These are phyloP conservation scores for Phytophthora sp. DNA, from an alignment of 352 stramenopile species.

Conservation along the genomic window DNA sequence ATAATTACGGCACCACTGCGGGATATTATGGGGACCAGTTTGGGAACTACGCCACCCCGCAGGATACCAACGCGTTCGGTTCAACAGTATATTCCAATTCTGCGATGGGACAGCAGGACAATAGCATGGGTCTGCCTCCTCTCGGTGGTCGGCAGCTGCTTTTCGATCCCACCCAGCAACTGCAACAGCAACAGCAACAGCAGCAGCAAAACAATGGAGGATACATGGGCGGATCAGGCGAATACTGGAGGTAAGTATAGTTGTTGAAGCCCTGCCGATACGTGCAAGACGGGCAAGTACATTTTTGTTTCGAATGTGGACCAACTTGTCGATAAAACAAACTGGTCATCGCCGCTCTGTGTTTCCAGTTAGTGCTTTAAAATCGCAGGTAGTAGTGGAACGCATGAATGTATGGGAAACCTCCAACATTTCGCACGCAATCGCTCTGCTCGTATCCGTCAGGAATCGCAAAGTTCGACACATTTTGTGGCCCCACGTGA, in stretches of 20 bases:
- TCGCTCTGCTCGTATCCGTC: slow-evolving; percentile 63
- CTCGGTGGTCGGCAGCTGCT: slow-evolving; percentile 29
- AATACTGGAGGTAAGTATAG: slow-evolving; percentile 61
- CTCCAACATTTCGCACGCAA: slow-evolving; percentile 61
- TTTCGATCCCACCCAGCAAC: slow-evolving; percentile 37
- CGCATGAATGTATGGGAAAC: slow-evolving; percentile 82
- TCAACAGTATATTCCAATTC: slow-evolving; percentile 34
- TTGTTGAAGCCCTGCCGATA: slow-evolving; percentile 3
- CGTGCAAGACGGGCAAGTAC: slow-evolving; percentile 7
- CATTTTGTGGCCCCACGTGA: slow-evolving; percentile 53
- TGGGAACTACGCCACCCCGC: slow-evolving; percentile 37
- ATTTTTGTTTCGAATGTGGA: slow-evolving; percentile 27
- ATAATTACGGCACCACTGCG: slow-evolving; percentile 30
- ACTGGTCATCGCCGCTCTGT: slow-evolving; percentile 3
- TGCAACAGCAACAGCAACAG: slow-evolving; percentile 35
- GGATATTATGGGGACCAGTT: slow-evolving; percentile 50
- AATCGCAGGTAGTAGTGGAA: slow-evolving; percentile 81
- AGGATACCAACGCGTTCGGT: slow-evolving; percentile 44
- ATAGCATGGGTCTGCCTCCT: slow-evolving; percentile 36
- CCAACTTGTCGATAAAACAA: slow-evolving; percentile 4
- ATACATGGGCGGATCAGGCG: slow-evolving; percentile 53
- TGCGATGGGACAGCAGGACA: slow-evolving; percentile 35
- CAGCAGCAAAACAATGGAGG: slow-evolving; percentile 47
- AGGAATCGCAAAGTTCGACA: slow-evolving; percentile 56
- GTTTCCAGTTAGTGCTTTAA: slow-evolving; percentile 25